A percentile compares a stretch with the other conserved stretches of the same genome.
Evolutionary conservation across 768 basidiomycete species (phyloP).

Genomic region (Calvatia gigantea): DNA sequence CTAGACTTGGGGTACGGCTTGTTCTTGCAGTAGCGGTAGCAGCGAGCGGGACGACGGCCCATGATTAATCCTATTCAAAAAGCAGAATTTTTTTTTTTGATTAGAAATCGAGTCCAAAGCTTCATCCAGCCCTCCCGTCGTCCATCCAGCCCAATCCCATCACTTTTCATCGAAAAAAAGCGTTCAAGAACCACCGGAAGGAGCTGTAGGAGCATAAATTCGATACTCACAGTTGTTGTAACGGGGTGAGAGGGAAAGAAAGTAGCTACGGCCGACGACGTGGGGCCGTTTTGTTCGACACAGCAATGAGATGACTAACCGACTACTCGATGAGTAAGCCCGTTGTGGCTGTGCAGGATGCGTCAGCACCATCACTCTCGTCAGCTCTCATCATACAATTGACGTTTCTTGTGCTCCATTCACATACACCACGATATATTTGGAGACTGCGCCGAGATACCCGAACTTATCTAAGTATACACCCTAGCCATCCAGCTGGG

Average conservation of each 20-base stretch:
- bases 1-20: conserved; percentile 96
- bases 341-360: not conserved
- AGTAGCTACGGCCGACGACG: not conserved
- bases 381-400: no score
- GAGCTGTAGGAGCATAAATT: conserved; percentile 13
- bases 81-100: conserved; percentile 3
- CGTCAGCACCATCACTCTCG: conserved; percentile 37
- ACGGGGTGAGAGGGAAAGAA: conserved; percentile 4
- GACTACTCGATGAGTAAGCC: conserved; percentile 3
- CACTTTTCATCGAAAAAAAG: not conserved
- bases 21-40: conserved; percentile 99
- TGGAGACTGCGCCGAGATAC: no score
- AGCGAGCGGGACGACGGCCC: conserved; percentile 97
- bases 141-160: conserved; percentile 10
- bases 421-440: no score
- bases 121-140: conserved; percentile 11
- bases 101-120: not conserved
- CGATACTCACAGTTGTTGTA: conserved; percentile 18
- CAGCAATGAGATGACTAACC: not conserved
- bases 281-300: not conserved
- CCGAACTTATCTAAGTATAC: no score
- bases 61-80: conserved; percentile 42
- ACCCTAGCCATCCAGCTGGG: no score
- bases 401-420: no score
- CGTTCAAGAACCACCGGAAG: not conserved